Evolutionary conservation across 495 filamentous ascomycete species (phyloP), one percentile per base, ranked within the genome.

Genomic region (Penicillium roqueforti): DNA sequence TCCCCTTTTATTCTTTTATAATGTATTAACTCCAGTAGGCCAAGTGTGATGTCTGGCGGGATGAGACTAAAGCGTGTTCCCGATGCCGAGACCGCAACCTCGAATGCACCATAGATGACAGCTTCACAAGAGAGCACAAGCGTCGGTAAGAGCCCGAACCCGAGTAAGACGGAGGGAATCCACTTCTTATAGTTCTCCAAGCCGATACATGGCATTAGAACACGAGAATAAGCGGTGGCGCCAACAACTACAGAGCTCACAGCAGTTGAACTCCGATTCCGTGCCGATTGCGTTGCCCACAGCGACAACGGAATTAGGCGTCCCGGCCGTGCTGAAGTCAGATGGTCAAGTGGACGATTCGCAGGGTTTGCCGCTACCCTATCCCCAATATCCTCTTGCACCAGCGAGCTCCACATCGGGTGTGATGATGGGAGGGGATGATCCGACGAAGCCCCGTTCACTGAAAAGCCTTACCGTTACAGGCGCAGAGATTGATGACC

Each of bases 111-210:
- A 61, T 75, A n/a, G 73, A 71, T 0, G 74, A 71, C 20, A 68
- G 66, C 10, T 77, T 77, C 62, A 74, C 70, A 23, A 62, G 72
- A 37, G 71, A 75, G 47, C 69, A 75, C 52, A 77, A 74, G 40
- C 72, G 72, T 53, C 67, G 72, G 74, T 75, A 57, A 23, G 72
- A 49, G 28, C 13, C n/a, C 20, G 2, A 32, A 2, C 1, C 2
- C 8, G 28, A 47, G 42, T 9, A 29, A 29, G 19, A 29, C 3
- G 9, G 11, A 38, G 7, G 1, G 8, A 37, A 37, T 54, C 11
- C 13, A 36, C 8, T 39, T 16, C 38, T 60, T 28, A 57, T 19
- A 1, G 28, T 9, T 3, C 4, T 20, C 25, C 19, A 32, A 75
- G 73, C 54, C 68, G 71, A 7, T 56, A 75, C 3, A 71, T 69